Base-by-base conservation (phyloP, 495 filamentous ascomycete genomes). In the Podospora anserina region DNA sequence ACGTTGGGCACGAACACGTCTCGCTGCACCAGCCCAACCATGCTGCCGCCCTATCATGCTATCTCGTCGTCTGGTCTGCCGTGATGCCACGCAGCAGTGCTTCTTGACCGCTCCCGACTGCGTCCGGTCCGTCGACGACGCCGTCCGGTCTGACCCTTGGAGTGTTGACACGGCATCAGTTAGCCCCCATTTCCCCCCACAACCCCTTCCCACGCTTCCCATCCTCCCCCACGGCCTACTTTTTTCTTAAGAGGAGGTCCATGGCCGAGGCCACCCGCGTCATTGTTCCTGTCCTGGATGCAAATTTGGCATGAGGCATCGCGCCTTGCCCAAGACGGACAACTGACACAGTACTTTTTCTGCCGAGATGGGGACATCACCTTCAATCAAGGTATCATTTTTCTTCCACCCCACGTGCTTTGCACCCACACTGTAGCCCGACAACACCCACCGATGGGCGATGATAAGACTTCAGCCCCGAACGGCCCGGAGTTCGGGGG, bases 1-100 rank as follows among this genome's bases (percentile, higher is more conserved):
- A 20, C 9, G 67, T 75, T 75, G 71, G 73, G 73, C 71, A 75
- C 67, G 69, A 68, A 75, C 68, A 61, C 69, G 66, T 69, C 71
- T 64, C 30, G 68, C 67, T 72, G 69, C 23, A 55, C 63, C 64
- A 61, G 49, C 53, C 54, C 55, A 61, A 55, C 57, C 26, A 27
- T 54, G 63, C 23, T 64, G 55, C 61, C 28, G 27, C 34, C 61
- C 61, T 63, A 63, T 63, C 61, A 63, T 19, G 4, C 61, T 34
- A 63, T 58, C 55, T 20, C n/a, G 11, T 26, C 55, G 39, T 61
- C 59, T 61, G 59, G 20, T 28, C 27, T 63, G 18, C 5, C 32
- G 16, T 64, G 60, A 62, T 69, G 70, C 70, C 70, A 71, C 66
- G 70, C 66, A 67, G 54, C 30, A 28, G 30, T 20, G 28, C 59